Percentiles rank a stretch among this genome's conserved stretches.
Evolutionary conservation across 345 rosid species (phyloP).

Genomic region (Citrus maxima): DNA sequence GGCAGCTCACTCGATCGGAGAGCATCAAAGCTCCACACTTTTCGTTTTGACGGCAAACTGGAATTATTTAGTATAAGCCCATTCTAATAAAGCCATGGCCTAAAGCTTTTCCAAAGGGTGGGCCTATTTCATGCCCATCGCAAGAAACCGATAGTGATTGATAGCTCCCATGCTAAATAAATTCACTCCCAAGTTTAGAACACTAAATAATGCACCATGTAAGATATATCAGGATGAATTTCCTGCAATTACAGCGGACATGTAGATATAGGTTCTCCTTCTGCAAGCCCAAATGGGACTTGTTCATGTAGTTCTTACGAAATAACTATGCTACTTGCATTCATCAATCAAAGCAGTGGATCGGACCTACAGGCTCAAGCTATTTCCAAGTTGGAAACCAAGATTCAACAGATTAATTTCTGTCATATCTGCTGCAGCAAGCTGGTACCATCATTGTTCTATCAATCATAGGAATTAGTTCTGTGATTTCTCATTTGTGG

Average conservation of each 20-base stretch:
- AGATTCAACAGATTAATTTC: not conserved
- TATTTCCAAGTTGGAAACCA: not conserved
- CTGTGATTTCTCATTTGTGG: not conserved
- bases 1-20: not conserved
- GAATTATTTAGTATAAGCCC: not conserved
- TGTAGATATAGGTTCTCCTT: not conserved
- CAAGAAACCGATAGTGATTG: too few relatives aligned
- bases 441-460: not conserved
- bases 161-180: too few relatives aligned
- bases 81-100: not conserved
- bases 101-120: too few relatives aligned
- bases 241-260: not conserved
- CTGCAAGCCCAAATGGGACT: not conserved
- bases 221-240: not conserved
- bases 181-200: not conserved
- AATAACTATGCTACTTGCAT: not conserved
- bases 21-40: not conserved
- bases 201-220: not conserved
- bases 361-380: not conserved
- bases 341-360: not conserved
- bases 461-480: not conserved
- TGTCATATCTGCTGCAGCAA: not conserved
- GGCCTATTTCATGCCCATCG: too few relatives aligned
- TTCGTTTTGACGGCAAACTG: not conserved
- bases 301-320: not conserved